A percentile compares a stretch with the other conserved stretches of the same genome.
phyloP scores from a whole-genome alignment of 1,139 yeast genomes.

The Blastobotrys niveus region DNA sequence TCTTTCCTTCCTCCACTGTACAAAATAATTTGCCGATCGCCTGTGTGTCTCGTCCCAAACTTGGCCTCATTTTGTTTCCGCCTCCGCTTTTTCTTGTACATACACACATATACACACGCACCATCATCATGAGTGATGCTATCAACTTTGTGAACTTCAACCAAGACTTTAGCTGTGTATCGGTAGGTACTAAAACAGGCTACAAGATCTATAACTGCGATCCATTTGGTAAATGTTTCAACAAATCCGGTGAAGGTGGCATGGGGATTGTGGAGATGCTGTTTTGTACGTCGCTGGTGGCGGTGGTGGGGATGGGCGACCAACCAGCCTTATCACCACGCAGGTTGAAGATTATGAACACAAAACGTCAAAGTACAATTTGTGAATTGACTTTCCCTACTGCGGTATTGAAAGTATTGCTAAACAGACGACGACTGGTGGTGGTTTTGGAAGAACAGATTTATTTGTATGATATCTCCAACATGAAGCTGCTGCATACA shows the following conservation, averaged over 20 bases:
- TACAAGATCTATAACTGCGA: slow-evolving; percentile 82
- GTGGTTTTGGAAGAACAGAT: slow-evolving; percentile 81
- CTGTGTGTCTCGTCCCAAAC: no score
- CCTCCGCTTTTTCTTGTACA: neutral
- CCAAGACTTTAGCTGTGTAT: slow-evolving; percentile 84
- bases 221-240: slow-evolving; percentile 80
- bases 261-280: slow-evolving; percentile 76
- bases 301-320: slow-evolving; percentile 83
- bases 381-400: slow-evolving; percentile 90
- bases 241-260: slow-evolving; percentile 41
- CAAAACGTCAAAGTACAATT: slow-evolving; percentile 61
- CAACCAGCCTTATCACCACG: slow-evolving; percentile 76
- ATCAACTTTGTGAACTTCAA: slow-evolving; percentile 69
- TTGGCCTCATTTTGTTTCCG: neutral
- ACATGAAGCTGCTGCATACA: slow-evolving; percentile 82
- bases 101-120: neutral
- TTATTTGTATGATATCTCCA: slow-evolving; percentile 79
- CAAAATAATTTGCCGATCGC: no score
- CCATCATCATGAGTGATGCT: slow-evolving; percentile 7
- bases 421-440: slow-evolving; percentile 68
- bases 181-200: slow-evolving; percentile 73
- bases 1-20: no score
- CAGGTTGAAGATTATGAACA: slow-evolving; percentile 72
- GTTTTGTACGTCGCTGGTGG: slow-evolving; percentile 80
- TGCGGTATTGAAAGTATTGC: slow-evolving; percentile 66